These are phyloP conservation scores for Glebionis coronaria DNA, from an alignment of 129 eudicot species.

Conservation along the genomic window DNA sequence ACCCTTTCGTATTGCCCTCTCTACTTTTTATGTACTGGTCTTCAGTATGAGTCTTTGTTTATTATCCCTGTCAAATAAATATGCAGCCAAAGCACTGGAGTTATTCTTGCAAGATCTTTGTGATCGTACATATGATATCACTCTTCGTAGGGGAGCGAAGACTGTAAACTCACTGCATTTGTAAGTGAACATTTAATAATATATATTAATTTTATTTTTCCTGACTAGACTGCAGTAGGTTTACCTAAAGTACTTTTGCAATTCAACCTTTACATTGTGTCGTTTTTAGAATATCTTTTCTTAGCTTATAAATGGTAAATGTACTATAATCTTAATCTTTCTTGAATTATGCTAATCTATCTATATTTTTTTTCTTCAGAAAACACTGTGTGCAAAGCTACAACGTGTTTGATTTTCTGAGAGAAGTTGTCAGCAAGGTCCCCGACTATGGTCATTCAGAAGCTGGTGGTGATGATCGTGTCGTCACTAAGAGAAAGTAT, in stretches of 20 bases:
- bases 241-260: background rate
- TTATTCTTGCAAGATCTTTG: slow-evolving; percentile 9
- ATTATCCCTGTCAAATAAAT: background rate
- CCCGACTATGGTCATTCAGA: slow-evolving; percentile 95
- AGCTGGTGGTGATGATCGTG: slow-evolving; percentile 59
- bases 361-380: slow-evolving; percentile 36
- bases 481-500: slow-evolving; percentile 45
- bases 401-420: slow-evolving; percentile 86
- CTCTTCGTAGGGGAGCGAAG: slow-evolving; percentile 10
- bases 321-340: too few species aligned
- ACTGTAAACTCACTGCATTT: slow-evolving; percentile 53
- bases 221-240: background rate
- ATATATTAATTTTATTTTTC: background rate
- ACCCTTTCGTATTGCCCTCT: background rate
- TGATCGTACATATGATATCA: slow-evolving; percentile 11
- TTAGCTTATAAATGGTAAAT: too few species aligned
- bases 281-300: too few species aligned
- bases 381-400: slow-evolving; percentile 91
- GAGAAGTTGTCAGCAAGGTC: slow-evolving; percentile 90
- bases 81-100: slow-evolving; percentile 14
- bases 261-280: background rate
- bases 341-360: too few species aligned
- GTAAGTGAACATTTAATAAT: slow-evolving; percentile 45
- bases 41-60: too few species aligned
- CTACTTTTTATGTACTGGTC: too few species aligned